These are phyloP conservation scores for Haplosporangium sp. DNA, from an alignment of 371 early-diverging fungal genomes.

Conservation along the genomic window DNA sequence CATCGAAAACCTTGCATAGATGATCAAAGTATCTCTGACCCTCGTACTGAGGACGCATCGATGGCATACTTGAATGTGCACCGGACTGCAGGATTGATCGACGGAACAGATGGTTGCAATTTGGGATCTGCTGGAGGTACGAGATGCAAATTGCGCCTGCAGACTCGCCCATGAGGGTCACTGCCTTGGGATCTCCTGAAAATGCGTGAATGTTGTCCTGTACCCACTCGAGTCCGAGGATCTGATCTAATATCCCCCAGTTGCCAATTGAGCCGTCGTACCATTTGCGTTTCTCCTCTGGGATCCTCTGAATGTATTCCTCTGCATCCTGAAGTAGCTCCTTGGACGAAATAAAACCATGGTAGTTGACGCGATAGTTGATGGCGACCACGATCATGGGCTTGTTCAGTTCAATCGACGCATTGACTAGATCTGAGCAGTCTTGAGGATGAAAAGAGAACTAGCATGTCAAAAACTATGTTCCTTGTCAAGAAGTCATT, in stretches of 20 bases:
- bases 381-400: slow-evolving; percentile 30
- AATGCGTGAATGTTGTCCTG: slow-evolving; percentile 57
- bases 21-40: slow-evolving; percentile 24
- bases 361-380: slow-evolving; percentile 31
- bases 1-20: slow-evolving; percentile 10
- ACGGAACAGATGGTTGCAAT: slow-evolving; percentile 22
- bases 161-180: slow-evolving; percentile 59
- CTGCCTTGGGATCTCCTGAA: slow-evolving; percentile 54
- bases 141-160: slow-evolving; percentile 56
- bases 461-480: not conserved
- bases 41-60: not conserved
- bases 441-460: slow-evolving; percentile 4
- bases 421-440: slow-evolving; percentile 4
- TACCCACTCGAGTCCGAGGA: slow-evolving; percentile 58
- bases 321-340: slow-evolving; percentile 24
- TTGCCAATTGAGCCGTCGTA: slow-evolving; percentile 40
- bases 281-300: not conserved
- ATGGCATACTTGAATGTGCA: not conserved
- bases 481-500: not conserved
- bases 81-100: slow-evolving; percentile 45
- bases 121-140: slow-evolving; percentile 8
- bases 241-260: slow-evolving; percentile 58
- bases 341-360: slow-evolving; percentile 43
- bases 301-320: not conserved
- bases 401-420: slow-evolving; percentile 11